Evolutionary conservation across 2,329 filamentous ascomycete genomes (phyloP), one percentile per base, ranked within the genome.

Genomic region (Pseudogymnoascus sp.): DNA sequence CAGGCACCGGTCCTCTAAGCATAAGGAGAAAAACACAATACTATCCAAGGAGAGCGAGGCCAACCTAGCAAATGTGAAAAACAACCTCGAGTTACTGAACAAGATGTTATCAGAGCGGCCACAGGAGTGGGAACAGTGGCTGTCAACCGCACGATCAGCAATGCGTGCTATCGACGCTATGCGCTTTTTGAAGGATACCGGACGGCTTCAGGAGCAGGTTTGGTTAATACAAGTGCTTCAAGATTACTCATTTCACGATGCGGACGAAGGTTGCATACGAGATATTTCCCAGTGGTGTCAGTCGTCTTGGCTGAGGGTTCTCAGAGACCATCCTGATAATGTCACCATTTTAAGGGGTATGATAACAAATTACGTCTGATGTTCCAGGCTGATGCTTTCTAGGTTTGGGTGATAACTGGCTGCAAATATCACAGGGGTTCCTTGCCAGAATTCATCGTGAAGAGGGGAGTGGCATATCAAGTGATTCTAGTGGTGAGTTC

Each of bases 351-450:
- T 82, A 40, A 72, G 71, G 68, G 75, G 79, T 80, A 70, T 67
- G 74, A 68, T 31, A 19, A 50, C 42, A 62, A 63, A n/a, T 47
- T 28, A 50, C 23, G 60, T 50, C 21, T 64, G 40, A 44, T 62
- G 42, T 64, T 47, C 23, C 31, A 21, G 61, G 61, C 40, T 60
- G 11, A 36, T 40, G 61, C 44, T 23, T 19, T 60, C 47, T 67
- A 79, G 81, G 80, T 3, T 73, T 83, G 19, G 81, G 80, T 17
- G 73, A 76, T 26, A 78, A 78, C 50, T 84, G 82, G 81, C 74
- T 83, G 1, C 74, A 76, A 47, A 78, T 78, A 68, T 77, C 81
- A n/a, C 81, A 83, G 67, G 76, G 74, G 64, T 75, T 74, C 35
- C 72, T 83, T 21, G 75, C 78, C 33, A 77, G 76, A 62, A 82